These are phyloP conservation scores for Chrysosporium queenslandicum DNA, from an alignment of 2,329 filamentous ascomycete genomes.

Conservation along the genomic window DNA sequence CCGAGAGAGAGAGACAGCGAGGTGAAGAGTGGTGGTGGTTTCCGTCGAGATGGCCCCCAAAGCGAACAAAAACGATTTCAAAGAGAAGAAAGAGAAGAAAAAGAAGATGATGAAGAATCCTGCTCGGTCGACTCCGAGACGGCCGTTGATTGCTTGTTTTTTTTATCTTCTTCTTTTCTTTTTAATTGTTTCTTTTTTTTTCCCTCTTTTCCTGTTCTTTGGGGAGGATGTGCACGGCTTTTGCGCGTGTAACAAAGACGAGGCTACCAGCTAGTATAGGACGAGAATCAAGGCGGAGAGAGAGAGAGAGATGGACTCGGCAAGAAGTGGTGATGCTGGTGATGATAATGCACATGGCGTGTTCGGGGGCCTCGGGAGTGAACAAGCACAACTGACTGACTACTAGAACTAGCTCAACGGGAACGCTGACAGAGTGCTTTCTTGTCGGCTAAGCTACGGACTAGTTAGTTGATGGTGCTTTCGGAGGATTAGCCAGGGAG, in stretches of 20 bases:
- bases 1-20: too few species aligned
- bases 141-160: too few species aligned
- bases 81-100: too few species aligned
- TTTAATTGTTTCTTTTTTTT: background rate
- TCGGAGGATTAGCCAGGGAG: slow-evolving; percentile 10
- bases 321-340: too few species aligned
- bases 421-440: too few species aligned
- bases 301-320: background rate
- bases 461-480: background rate
- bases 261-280: too few species aligned
- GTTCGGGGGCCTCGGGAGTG: background rate
- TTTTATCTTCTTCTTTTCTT: background rate
- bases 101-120: background rate
- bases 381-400: too few species aligned
- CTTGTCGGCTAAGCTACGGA: too few species aligned
- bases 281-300: background rate
- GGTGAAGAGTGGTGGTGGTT: too few species aligned
- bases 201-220: background rate
- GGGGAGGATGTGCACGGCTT: background rate
- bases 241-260: slow-evolving; percentile 2
- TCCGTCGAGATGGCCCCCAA: background rate
- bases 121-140: background rate
- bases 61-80: too few species aligned
- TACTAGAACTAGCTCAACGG: too few species aligned
- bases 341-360: background rate